These are phyloP conservation scores for Amaranthus hypochondriacus DNA, from an alignment of 148 eudicot species.

Conservation along the genomic window DNA sequence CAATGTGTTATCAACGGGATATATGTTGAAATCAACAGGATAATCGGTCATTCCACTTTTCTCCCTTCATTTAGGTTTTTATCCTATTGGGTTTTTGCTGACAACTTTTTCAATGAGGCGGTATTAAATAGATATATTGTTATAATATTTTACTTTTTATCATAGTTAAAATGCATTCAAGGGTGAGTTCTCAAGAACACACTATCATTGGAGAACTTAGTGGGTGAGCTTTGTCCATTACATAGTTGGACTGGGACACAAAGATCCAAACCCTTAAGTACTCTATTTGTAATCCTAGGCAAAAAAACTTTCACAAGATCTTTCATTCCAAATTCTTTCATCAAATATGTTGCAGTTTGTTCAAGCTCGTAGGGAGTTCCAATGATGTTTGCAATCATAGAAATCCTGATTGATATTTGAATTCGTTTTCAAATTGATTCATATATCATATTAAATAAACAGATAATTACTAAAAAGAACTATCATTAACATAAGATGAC, in stretches of 20 bases:
- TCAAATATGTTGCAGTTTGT: neutral
- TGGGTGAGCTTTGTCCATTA: neutral
- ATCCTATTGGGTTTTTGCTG: neutral
- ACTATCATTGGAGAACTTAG: neutral
- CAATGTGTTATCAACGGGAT: neutral
- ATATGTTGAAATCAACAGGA: neutral
- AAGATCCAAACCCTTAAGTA: neutral
- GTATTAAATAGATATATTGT: too few species aligned
- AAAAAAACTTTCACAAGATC: neutral
- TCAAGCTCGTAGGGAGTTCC: neutral
- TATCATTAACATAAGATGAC: too few species aligned
- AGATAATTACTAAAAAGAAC: too few species aligned
- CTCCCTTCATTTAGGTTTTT: neutral
- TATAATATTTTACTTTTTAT: too few species aligned
- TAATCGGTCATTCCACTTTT: neutral
- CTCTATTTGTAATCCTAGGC: neutral
- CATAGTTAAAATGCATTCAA: too few species aligned
- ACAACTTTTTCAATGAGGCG: neutral
- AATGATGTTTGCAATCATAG: too few species aligned
- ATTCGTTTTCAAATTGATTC: too few species aligned
- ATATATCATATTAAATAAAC: too few species aligned
- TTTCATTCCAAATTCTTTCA: neutral
- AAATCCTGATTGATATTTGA: too few species aligned
- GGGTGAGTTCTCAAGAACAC: neutral
- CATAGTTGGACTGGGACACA: neutral